A percentile compares a stretch with the other conserved stretches of the same genome.
Conservation (phyloP, 805 yeast genomes). For the Saturnispora galanensis region DNA sequence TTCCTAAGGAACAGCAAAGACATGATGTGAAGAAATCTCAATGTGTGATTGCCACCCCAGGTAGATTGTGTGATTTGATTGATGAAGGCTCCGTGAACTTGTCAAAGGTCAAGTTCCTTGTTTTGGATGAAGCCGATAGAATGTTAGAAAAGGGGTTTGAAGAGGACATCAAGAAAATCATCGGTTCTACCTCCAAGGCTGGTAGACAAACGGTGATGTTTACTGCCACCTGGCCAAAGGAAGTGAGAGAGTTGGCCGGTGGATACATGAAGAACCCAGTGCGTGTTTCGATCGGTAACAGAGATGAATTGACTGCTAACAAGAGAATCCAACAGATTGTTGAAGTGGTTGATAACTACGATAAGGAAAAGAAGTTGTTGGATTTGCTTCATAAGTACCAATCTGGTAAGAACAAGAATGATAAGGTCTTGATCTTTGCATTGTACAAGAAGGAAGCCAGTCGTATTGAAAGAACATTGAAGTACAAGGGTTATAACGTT, state of each 20-base stretch:
- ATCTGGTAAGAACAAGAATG: conserved; percentile 51
- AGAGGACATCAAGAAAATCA: conserved; percentile 83
- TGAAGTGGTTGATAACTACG: conserved; percentile 77
- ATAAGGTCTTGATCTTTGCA: conserved; percentile 86
- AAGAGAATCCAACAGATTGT: conserved; percentile 89
- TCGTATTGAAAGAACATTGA: conserved; percentile 70
- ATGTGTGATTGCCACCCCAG: conserved; percentile 96
- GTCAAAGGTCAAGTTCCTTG: conserved; percentile 60
- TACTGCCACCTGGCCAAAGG: conserved; percentile 99
- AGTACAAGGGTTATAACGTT: conserved; percentile 64
- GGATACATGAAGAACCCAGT: conserved; percentile 80
- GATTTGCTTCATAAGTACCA: conserved; percentile 68
- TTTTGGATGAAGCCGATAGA: conserved; percentile 96
- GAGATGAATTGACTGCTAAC: conserved; percentile 91
- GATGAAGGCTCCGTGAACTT: conserved; percentile 79
- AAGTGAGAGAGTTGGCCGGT: conserved; percentile 85
- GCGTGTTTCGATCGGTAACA: conserved; percentile 85
- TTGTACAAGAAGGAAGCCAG: conserved; percentile 94
- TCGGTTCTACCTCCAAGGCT: conserved; percentile 41
- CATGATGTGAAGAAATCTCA: conserved; percentile 54
- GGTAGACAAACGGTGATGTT: conserved; percentile 92
- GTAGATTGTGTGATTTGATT: conserved; percentile 82
- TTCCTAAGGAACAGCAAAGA: conserved; percentile 88
- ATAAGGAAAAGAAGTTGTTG: conserved; percentile 68
- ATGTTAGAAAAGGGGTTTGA: conserved; percentile 98